Conservation (phyloP, 2,329 filamentous ascomycete genomes). For the Simplicillium sp. region DNA sequence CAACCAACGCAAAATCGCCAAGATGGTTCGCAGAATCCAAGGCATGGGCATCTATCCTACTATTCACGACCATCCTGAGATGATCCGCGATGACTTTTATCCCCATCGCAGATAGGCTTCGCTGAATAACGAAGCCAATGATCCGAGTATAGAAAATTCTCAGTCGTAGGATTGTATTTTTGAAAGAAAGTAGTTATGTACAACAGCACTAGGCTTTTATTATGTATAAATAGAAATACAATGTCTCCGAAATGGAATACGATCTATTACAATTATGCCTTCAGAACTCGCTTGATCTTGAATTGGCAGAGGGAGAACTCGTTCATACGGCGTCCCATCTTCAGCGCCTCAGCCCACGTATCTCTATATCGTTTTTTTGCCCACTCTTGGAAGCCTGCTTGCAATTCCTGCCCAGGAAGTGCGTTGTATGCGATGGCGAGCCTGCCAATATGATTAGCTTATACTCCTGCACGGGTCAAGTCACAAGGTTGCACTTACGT, state of each 20-base stretch:
- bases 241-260: background rate
- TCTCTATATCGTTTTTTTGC: conserved; percentile 57
- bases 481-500: conserved; percentile 47
- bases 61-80: conserved; percentile 79
- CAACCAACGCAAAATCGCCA: conserved; percentile 89
- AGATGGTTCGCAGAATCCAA: conserved; percentile 80
- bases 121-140: too few relatives aligned
- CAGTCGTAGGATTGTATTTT: background rate
- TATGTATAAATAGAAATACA: conserved; percentile 11
- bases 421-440: conserved; percentile 49
- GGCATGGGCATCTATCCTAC: conserved; percentile 88
- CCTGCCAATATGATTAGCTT: conserved; percentile 8
- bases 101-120: conserved; percentile 1
- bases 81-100: conserved; percentile 43
- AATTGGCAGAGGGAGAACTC: conserved; percentile 36
- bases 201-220: conserved; percentile 6
- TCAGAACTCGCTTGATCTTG: conserved; percentile 37
- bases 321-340: conserved; percentile 35
- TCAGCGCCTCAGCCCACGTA: conserved; percentile 58
- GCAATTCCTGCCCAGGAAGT: conserved; percentile 53
- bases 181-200: conserved; percentile 1
- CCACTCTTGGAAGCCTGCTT: conserved; percentile 66
- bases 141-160: too few relatives aligned
- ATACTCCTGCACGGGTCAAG: background rate
- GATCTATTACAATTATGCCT: conserved; percentile 25